Conservation (phyloP, 768 basidiomycete genomes). For the Punctularia strigosozonata region DNA sequence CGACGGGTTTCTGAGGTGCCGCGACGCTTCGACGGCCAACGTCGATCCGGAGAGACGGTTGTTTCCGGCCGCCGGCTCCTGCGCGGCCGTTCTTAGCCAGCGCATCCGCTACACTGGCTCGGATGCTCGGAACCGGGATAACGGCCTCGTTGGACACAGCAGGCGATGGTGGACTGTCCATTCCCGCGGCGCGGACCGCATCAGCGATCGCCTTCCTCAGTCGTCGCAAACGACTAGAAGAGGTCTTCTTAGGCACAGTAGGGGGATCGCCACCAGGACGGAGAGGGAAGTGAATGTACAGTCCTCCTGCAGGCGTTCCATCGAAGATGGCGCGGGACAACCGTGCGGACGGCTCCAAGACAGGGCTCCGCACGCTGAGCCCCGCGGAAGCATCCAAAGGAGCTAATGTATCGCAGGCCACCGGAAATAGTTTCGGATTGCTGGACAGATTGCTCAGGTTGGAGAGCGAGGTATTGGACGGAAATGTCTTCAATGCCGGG, state of each 20-base stretch:
- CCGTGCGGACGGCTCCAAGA: background rate
- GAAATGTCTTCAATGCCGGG: background rate
- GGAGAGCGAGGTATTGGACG: background rate
- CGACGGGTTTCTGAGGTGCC: slow-evolving; percentile 5
- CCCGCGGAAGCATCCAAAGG: background rate
- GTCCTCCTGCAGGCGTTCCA: slow-evolving; percentile 7
- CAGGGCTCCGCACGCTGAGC: background rate
- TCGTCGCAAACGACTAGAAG: slow-evolving; percentile 11
- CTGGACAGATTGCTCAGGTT: background rate
- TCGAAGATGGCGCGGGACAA: slow-evolving; percentile 1
- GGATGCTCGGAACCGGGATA: no score
- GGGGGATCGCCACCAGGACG: slow-evolving; percentile 1
- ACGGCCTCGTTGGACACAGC: no score
- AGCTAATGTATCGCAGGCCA: background rate
- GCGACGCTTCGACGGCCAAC: slow-evolving; percentile 2
- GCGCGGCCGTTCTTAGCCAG: background rate
- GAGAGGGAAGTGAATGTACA: slow-evolving; percentile 15
- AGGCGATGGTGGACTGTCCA: slow-evolving; percentile 26
- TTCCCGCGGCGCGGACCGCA: slow-evolving; percentile 28
- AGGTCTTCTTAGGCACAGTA: slow-evolving; percentile 8
- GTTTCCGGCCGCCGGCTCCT: background rate
- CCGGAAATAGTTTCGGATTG: background rate
- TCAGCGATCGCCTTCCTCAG: slow-evolving; percentile 24
- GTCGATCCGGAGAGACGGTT: slow-evolving; percentile 2
- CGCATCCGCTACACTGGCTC: no score